Conservation (phyloP, 805 yeast genomes). For the Yarrowia hollandica region DNA sequence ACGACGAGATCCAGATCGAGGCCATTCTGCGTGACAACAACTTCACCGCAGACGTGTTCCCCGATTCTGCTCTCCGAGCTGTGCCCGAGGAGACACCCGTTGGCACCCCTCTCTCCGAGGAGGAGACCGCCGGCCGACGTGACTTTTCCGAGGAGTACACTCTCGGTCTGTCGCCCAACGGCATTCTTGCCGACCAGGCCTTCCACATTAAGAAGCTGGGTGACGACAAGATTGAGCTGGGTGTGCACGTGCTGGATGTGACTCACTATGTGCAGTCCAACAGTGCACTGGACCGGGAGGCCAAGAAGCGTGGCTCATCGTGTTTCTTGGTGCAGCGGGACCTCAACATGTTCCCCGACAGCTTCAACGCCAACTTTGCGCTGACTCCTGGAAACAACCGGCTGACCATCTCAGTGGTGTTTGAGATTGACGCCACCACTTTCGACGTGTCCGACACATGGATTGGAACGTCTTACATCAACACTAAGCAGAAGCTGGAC, state of each 20-base stretch:
- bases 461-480: conserved; percentile 69
- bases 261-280: conserved; percentile 71
- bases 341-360: conserved; percentile 66
- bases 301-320: conserved; percentile 85
- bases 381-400: conserved; percentile 60
- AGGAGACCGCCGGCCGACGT: conserved; percentile 46
- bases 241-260: conserved; percentile 83
- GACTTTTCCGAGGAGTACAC: conserved; percentile 59
- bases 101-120: conserved; percentile 30
- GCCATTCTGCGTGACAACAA: conserved; percentile 76
- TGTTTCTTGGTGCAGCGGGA: conserved; percentile 81
- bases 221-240: conserved; percentile 68
- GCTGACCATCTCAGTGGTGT: conserved; percentile 73
- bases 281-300: conserved; percentile 78
- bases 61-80: conserved; percentile 43
- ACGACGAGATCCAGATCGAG: conserved; percentile 74
- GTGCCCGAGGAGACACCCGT: conserved; percentile 32
- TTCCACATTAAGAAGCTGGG: conserved; percentile 69
- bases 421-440: conserved; percentile 70
- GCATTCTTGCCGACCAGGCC: conserved; percentile 69
- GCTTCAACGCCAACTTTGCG: conserved; percentile 55
- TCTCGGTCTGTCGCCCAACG: conserved; percentile 61
- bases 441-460: conserved; percentile 73
- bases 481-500: conserved; percentile 55
- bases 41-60: conserved; percentile 45